Base-by-base conservation (phyloP, 2,329 filamentous ascomycete species). In the Fusarium odoratissimum region DNA sequence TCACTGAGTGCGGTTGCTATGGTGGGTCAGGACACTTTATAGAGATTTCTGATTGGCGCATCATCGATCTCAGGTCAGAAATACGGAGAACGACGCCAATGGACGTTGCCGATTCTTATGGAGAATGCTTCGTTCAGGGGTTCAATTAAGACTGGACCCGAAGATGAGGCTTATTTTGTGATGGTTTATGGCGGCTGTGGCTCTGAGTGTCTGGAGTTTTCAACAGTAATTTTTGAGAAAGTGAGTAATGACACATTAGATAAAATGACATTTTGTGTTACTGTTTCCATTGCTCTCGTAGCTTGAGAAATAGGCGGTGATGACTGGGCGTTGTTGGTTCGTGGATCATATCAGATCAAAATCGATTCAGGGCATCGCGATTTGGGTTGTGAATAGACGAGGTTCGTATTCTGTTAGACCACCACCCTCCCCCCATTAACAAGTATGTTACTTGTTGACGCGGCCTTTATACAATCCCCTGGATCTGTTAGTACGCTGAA, bases 41-140 rank as follows among this genome's bases (percentile, higher is more conserved):
- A 13, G 8, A 28, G 10, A 21, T 12, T 17, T 48, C 40, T 61
- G 35, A 66, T 66, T 48, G 63, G 31, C 28, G 5, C 17, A 37
- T 21, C 19, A n/a, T 7, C 16, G 25, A 51, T 35, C 41, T 54
- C 49, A 44, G 23, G 52, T 55, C 54, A 55, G 67, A 63, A 56
- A 63, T 58, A 60, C 45, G 56, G 40, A 64, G 28, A 48, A 30
- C 33, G 51, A 65, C 49, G 49, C 60, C 66, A 70, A 69, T 69
- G 67, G 49, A 40, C 56, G 65, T n/a, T 61, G 55, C 28, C 49
- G 49, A 64, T 61, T 61, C 25, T 30, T 51, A 68, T 62, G 64
- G 65, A 44, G 69, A 70, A 59, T 60, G 46, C n/a, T 57, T 67
- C 38, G 49, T 56, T 74, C 62, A 71, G 62, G 71, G 71, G 71